Percentiles rank a stretch among this genome's conserved stretches.
These are phyloP conservation scores for Fomitopsis schrenkii DNA, from an alignment of 1,284 basidiomycete species.

Conservation along the genomic window DNA sequence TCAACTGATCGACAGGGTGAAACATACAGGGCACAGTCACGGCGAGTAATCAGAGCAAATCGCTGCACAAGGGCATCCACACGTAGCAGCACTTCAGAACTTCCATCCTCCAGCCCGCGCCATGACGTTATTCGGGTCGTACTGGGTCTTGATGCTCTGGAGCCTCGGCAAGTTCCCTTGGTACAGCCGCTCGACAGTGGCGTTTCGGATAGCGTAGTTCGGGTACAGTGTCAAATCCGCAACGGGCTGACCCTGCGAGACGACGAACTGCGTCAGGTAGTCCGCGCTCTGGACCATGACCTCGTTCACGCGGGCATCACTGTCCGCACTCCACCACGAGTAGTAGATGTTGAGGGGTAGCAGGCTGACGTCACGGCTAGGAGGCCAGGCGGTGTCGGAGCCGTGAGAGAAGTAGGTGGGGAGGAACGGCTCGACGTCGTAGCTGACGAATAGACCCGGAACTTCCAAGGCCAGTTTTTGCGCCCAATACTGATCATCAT, in stretches of 20 bases:
- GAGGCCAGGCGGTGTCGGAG: slow-evolving; percentile 44
- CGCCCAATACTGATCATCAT: slow-evolving; percentile 23
- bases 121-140: slow-evolving; percentile 54
- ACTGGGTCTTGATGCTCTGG: slow-evolving; percentile 33
- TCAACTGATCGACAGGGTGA: too few relatives aligned
- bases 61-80: too few relatives aligned
- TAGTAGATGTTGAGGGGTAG: slow-evolving; percentile 47
- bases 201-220: slow-evolving; percentile 50
- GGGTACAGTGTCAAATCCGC: slow-evolving; percentile 34
- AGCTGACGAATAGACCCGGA: slow-evolving; percentile 33
- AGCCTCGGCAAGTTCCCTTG: slow-evolving; percentile 43
- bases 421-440: slow-evolving; percentile 55
- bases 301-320: slow-evolving; percentile 37
- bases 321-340: slow-evolving; percentile 32
- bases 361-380: slow-evolving; percentile 34
- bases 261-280: slow-evolving; percentile 33
- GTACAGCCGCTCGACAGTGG: slow-evolving; percentile 41
- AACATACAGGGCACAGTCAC: too few relatives aligned
- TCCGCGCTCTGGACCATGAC: slow-evolving; percentile 36
- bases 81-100: slow-evolving; percentile 12
- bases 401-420: slow-evolving; percentile 38
- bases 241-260: slow-evolving; percentile 40
- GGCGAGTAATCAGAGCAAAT: too few relatives aligned
- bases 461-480: background rate
- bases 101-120: slow-evolving; percentile 51